Percentiles rank a stretch among this genome's conserved stretches.
Conservation (phyloP, 2,329 filamentous ascomycete species). For the Huntiella bhutanensis region DNA sequence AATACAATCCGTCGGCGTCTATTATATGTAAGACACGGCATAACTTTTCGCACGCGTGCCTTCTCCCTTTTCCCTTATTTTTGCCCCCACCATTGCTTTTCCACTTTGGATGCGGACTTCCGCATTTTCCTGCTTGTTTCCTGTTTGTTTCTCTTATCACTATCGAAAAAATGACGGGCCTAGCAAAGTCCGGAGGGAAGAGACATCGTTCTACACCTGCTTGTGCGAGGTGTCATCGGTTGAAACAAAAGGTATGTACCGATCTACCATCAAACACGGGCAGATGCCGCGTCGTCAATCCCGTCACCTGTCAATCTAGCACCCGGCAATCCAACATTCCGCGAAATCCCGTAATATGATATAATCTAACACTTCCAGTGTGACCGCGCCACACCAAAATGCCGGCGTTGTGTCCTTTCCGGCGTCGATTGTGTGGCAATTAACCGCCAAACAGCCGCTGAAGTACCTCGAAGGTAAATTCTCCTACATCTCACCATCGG, state of each 20-base stretch:
- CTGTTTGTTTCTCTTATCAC: no score
- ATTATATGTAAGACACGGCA: no score
- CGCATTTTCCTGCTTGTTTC: no score
- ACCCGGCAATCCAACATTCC: not conserved
- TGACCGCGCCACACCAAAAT: conserved; percentile 12
- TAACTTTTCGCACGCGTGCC: no score
- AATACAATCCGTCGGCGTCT: no score
- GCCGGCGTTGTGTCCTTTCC: conserved; percentile 11
- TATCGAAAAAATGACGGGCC: no score
- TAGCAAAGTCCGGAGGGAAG: not conserved
- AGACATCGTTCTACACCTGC: conserved; percentile 10
- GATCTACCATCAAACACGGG: no score
- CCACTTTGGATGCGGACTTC: no score
- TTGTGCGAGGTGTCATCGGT: conserved; percentile 12
- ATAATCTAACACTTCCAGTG: conserved; percentile 4
- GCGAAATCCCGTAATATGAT: not conserved
- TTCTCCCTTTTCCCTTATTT: no score
- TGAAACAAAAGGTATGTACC: conserved; percentile 10
- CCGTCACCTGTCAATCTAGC: not conserved
- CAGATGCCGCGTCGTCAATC: no score
- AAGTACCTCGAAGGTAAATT: conserved; percentile 12
- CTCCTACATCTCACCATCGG: not conserved
- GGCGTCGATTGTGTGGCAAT: conserved; percentile 11
- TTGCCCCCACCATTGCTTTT: no score
- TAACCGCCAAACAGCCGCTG: conserved; percentile 11